Base-by-base conservation (phyloP, 2,329 filamentous ascomycete genomes). In the Clarireedia homoeocarpa region DNA sequence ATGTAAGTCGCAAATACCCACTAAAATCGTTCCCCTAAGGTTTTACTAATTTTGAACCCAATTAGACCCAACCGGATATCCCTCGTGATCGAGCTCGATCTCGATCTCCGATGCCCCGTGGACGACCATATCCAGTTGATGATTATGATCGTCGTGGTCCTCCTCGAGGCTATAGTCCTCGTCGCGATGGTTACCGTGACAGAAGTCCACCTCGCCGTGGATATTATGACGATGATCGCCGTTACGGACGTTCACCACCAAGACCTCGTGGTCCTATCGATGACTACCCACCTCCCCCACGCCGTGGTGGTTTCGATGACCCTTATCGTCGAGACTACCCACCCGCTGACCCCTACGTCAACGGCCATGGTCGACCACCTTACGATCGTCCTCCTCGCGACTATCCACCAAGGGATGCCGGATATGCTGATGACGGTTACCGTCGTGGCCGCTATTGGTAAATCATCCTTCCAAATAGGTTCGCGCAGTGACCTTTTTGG, bases 111-210 rank as follows among this genome's bases (percentile, higher is more conserved):
- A 74, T 75, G 59, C 77, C 83, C 59, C 86, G 88, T 58, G 51
- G 53, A 44, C 85, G 84, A 59, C 81, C 87, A 61, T 83, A 85
- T 60, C 81, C 84, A 58, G 88, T 83, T 60, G 89, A 92, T 68
- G 88, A 94, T 66, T 91, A 94, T 70, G 87, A 91, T 62, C 86
- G 90, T 65, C 89, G 92, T 66, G 86, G 86, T 46, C 87, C 89
- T 59, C 83, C 84, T 58, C 83, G 89, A 65, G 89, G 86, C 12
- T 96, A 95, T 71, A 95, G 88, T 71, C 91, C 91, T 86, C 84
- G 88, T 63, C 82, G 80, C 50, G 85, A 88, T 59, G 85, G 88
- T 62, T 96, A 96, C 73, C 91, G 92, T 70, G 90, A 95, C 68
- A 85, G 91, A 66, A 92, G 89, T 67, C 87, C 87, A 56, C 86